Conservation (phyloP, 2,329 filamentous ascomycete genomes). For the Fusarium albosuccineum region DNA sequence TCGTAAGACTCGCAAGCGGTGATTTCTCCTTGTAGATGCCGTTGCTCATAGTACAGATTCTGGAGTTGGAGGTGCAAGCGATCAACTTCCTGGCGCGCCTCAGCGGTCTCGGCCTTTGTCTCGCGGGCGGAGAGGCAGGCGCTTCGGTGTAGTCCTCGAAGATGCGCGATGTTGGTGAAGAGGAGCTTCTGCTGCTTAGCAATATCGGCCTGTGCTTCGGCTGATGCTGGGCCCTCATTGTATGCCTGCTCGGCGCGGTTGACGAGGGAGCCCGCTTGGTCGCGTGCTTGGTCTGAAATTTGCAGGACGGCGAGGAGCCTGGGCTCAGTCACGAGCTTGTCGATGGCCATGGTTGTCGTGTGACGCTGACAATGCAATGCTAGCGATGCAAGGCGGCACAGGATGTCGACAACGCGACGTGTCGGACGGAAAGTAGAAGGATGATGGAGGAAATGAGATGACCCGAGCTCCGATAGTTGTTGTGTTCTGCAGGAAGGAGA, state of each 20-base stretch:
- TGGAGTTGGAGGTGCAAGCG: conserved; percentile 91
- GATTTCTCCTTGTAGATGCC: conserved; percentile 91
- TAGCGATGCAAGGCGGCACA: neutral
- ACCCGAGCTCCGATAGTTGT: conserved; percentile 6
- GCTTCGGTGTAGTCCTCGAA: conserved; percentile 85
- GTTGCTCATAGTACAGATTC: conserved; percentile 96
- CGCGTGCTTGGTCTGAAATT: conserved; percentile 78
- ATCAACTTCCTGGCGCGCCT: conserved; percentile 92
- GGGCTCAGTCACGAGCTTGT: conserved; percentile 56
- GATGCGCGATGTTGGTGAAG: conserved; percentile 80
- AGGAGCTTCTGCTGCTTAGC: conserved; percentile 85
- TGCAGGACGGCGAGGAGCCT: conserved; percentile 76
- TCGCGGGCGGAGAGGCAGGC: conserved; percentile 85
- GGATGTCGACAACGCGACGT: conserved; percentile 1
- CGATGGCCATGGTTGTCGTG: conserved; percentile 52
- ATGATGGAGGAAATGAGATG: conserved; percentile 7
- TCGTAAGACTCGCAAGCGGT: conserved; percentile 90
- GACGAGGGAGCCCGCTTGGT: conserved; percentile 77
- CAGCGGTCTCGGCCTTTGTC: conserved; percentile 87
- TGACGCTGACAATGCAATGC: neutral
- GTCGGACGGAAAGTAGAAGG: conserved; percentile 2
- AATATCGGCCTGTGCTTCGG: conserved; percentile 68
- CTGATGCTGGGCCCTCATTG: conserved; percentile 55
- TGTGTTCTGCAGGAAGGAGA: conserved; percentile 21
- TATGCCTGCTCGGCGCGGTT: conserved; percentile 63